These are phyloP conservation scores for Monilinia vaccinii-corymbosi DNA, from an alignment of 2,329 filamentous ascomycete genomes.

Conservation along the genomic window DNA sequence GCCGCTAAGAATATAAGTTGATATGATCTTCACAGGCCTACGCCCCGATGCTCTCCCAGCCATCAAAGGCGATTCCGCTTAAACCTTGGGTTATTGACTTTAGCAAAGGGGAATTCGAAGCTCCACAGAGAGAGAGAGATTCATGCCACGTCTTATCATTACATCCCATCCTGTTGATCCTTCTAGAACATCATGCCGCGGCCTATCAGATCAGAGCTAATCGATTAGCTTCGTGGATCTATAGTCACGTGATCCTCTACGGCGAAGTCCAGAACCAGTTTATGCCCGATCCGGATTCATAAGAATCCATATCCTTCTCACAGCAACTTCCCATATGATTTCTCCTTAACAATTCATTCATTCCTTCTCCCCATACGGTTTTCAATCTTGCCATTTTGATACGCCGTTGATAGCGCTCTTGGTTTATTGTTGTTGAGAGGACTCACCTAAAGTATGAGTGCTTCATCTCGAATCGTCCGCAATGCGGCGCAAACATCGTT, in stretches of 20 bases:
- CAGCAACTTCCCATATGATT: background rate
- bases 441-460: slow-evolving; percentile 24
- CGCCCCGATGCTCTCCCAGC: too few relatives aligned
- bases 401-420: slow-evolving; percentile 1
- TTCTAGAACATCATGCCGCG: slow-evolving; percentile 2
- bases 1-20: too few relatives aligned
- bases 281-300: slow-evolving; percentile 1
- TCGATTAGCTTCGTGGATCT: background rate
- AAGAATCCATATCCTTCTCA: background rate
- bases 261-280: background rate
- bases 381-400: background rate
- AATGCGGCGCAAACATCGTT: slow-evolving; percentile 29
- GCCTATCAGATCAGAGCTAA: background rate
- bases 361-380: background rate
- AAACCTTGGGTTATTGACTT: too few relatives aligned
- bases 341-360: background rate
- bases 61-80: too few relatives aligned
- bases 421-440: background rate
- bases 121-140: too few relatives aligned
- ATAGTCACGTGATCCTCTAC: slow-evolving; percentile 1
- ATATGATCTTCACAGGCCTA: too few relatives aligned
- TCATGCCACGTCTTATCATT: slow-evolving; percentile 11
- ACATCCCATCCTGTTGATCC: too few relatives aligned
- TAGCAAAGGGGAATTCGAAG: too few relatives aligned
- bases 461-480: slow-evolving; percentile 30